Percentiles rank a stretch among this genome's conserved stretches.
These are phyloP conservation scores for Rutstroemia sp. DNA, from an alignment of 2,329 filamentous ascomycete genomes.

Conservation along the genomic window DNA sequence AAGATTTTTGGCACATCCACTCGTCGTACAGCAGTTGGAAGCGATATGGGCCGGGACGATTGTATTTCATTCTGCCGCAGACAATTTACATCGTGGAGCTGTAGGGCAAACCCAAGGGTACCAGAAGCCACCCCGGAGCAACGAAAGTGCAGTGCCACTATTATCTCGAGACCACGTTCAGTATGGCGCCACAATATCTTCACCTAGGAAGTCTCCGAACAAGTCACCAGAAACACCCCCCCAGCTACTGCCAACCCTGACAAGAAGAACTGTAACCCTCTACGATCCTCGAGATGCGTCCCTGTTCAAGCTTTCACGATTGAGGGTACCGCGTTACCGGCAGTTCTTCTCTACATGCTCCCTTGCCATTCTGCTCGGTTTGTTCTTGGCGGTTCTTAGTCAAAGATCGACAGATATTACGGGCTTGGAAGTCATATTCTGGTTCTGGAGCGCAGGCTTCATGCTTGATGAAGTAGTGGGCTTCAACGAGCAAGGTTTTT, in stretches of 20 bases:
- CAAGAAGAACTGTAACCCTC: slow-evolving; percentile 62
- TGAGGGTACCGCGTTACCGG: slow-evolving; percentile 85
- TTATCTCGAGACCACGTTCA: slow-evolving; percentile 11
- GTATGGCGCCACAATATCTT: slow-evolving; percentile 32
- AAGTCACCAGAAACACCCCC: slow-evolving; percentile 13
- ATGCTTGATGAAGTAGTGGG: slow-evolving; percentile 95
- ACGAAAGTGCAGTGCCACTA: slow-evolving; percentile 6
- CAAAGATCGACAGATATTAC: slow-evolving; percentile 75
- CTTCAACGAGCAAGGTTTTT: slow-evolving; percentile 94
- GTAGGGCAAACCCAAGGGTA: slow-evolving; percentile 10
- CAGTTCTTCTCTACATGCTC: slow-evolving; percentile 86
- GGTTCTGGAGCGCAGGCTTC: slow-evolving; percentile 96
- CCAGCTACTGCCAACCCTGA: slow-evolving; percentile 16
- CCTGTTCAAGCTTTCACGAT: slow-evolving; percentile 80
- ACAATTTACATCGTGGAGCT: slow-evolving; percentile 58
- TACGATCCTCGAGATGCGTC: slow-evolving; percentile 90
- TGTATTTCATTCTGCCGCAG: slow-evolving; percentile 84
- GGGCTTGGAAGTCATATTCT: slow-evolving; percentile 79
- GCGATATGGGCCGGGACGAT: slow-evolving; percentile 96
- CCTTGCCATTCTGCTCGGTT: slow-evolving; percentile 72
- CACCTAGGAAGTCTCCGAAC: not conserved
- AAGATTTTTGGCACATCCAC: slow-evolving; percentile 81
- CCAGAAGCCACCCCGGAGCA: slow-evolving; percentile 9
- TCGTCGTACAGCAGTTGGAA: slow-evolving; percentile 91
- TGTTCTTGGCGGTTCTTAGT: slow-evolving; percentile 77